Conservation (phyloP, 495 filamentous ascomycete species). For the Podospora australis region DNA sequence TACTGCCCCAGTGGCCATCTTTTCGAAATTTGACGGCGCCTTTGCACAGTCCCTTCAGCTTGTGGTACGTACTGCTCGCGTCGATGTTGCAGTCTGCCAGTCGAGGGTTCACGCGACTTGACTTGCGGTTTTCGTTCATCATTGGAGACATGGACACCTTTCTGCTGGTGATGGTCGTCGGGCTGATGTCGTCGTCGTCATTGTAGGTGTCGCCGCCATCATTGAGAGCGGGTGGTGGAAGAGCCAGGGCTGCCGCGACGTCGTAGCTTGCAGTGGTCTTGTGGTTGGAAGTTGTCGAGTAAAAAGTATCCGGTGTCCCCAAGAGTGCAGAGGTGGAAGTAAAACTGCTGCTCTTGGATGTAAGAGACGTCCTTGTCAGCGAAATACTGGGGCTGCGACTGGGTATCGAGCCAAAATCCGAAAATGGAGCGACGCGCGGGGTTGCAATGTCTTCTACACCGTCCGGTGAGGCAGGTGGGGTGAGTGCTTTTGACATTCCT, state of each 20-base stretch:
- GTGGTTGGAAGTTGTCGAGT: too few relatives aligned
- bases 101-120: constrained; percentile 6
- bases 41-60: constrained; percentile 19
- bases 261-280: not conserved
- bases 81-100: constrained; percentile 18
- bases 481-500: constrained; percentile 3
- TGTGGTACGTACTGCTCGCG: constrained; percentile 16
- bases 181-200: not conserved
- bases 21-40: constrained; percentile 18
- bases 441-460: not conserved
- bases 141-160: not conserved
- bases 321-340: not conserved
- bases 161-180: not conserved
- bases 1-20: constrained; percentile 20
- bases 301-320: not conserved
- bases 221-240: not conserved
- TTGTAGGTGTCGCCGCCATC: too few relatives aligned
- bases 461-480: constrained; percentile 9
- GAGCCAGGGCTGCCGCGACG: too few relatives aligned
- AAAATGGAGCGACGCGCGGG: not conserved
- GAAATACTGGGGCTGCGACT: constrained; percentile 1
- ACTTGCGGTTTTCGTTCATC: constrained; percentile 2
- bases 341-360: constrained; percentile 3
- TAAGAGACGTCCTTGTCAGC: constrained; percentile 2
- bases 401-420: not conserved